Conservation (phyloP, 1,284 basidiomycete genomes). For the Cryptococcus neoformans region DNA sequence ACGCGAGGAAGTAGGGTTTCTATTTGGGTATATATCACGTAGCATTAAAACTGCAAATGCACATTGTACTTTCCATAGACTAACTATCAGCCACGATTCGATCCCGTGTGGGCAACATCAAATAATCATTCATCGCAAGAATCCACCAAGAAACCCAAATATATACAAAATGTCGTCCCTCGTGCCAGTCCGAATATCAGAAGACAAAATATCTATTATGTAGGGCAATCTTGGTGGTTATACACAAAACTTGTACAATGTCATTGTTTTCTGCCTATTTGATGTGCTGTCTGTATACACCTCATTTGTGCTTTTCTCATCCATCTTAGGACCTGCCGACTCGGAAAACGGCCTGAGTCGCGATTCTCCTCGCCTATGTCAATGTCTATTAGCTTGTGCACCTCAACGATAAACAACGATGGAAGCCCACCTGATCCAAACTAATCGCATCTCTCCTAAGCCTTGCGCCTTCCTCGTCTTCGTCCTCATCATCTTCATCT, state of each 20-base stretch:
- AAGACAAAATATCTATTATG: too few species aligned
- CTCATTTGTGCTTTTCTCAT: too few species aligned
- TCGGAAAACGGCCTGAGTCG: constrained; percentile 53
- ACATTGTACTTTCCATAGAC: background rate
- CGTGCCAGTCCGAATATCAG: too few species aligned
- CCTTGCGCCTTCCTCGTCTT: constrained; percentile 52
- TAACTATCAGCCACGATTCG: background rate
- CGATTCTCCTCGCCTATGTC: constrained; percentile 51
- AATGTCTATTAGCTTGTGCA: background rate
- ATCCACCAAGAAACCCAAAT: too few species aligned
- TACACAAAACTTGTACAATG: too few species aligned
- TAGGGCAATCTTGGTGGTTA: too few species aligned
- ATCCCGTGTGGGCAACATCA: background rate
- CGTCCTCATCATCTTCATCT: constrained; percentile 59
- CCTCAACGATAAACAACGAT: background rate
- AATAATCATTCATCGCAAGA: background rate
- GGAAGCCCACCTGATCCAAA: constrained; percentile 69
- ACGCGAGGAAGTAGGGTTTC: constrained; percentile 37
- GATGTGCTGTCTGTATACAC: too few species aligned
- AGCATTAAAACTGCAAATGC: background rate
- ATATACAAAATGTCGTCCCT: too few species aligned
- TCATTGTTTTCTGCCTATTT: too few species aligned
- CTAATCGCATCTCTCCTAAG: constrained; percentile 76
- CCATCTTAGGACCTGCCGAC: constrained; percentile 30
- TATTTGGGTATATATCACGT: background rate